A percentile compares a stretch with the other conserved stretches of the same genome.
Evolutionary conservation across 1,139 yeast genomes (phyloP).

Genomic region (Scheffersomyces illinoinensis): DNA sequence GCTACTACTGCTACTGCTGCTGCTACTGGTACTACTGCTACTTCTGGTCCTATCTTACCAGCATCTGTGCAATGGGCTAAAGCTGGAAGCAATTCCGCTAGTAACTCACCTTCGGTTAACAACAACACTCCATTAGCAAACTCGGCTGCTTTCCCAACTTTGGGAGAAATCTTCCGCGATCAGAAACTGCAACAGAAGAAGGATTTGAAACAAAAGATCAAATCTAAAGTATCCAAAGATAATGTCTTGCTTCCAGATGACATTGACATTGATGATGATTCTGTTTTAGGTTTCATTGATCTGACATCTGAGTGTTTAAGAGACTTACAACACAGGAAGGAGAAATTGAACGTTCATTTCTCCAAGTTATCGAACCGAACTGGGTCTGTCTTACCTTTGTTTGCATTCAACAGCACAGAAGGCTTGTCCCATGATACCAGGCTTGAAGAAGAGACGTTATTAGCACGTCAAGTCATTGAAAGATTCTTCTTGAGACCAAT

Average conservation of each 20-base stretch:
- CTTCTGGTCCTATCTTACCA: slow-evolving; percentile 45
- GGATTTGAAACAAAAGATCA: slow-evolving; percentile 29
- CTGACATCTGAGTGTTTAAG: slow-evolving; percentile 37
- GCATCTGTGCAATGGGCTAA: slow-evolving; percentile 63
- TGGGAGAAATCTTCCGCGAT: slow-evolving; percentile 61
- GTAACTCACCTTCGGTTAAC: slow-evolving; percentile 37
- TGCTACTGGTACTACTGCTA: slow-evolving; percentile 7
- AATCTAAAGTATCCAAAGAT: slow-evolving; percentile 23
- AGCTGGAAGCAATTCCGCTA: slow-evolving; percentile 23
- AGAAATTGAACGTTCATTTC: slow-evolving; percentile 36
- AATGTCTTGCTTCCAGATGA: slow-evolving; percentile 36
- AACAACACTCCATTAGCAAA: slow-evolving; percentile 45
- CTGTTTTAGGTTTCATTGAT: slow-evolving; percentile 38
- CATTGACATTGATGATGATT: slow-evolving; percentile 41
- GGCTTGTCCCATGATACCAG: slow-evolving; percentile 21
- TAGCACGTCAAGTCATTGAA: slow-evolving; percentile 46
- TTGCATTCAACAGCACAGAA: slow-evolving; percentile 32
- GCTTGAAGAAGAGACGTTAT: slow-evolving; percentile 38
- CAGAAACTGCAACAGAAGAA: slow-evolving; percentile 36
- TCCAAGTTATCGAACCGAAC: slow-evolving; percentile 19
- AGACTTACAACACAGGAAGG: slow-evolving; percentile 30
- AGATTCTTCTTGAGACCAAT: slow-evolving; percentile 43
- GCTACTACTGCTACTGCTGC: slow-evolving; percentile 24
- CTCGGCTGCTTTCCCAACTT: slow-evolving; percentile 69
- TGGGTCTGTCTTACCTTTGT: slow-evolving; percentile 35